These are phyloP conservation scores for Atkinsonella hypoxylon DNA, from an alignment of 2,329 filamentous ascomycete species.

Conservation along the genomic window DNA sequence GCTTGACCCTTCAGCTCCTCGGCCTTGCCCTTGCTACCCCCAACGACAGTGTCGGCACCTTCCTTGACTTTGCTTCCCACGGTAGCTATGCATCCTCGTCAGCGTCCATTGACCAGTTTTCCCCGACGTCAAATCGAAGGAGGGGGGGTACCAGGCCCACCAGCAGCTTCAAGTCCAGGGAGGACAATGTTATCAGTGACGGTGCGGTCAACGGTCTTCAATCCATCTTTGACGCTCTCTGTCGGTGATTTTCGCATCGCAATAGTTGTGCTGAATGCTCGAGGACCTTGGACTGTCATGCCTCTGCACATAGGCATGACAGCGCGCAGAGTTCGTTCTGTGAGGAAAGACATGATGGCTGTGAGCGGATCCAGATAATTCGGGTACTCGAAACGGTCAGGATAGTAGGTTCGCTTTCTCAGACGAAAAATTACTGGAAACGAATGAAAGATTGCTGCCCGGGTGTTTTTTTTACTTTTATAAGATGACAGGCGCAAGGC, in stretches of 20 bases:
- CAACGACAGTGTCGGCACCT: slow-evolving; percentile 15
- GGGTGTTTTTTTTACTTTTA: neutral
- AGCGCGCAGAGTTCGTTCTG: slow-evolving; percentile 32
- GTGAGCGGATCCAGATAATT: neutral
- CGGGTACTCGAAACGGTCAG: neutral
- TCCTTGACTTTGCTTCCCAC: slow-evolving; percentile 38
- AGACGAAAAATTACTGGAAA: neutral
- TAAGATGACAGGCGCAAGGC: neutral
- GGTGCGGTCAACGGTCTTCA: slow-evolving; percentile 46
- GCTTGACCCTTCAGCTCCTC: slow-evolving; percentile 23
- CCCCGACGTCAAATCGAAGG: neutral
- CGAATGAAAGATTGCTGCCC: neutral
- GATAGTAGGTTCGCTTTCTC: neutral
- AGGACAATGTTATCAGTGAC: slow-evolving; percentile 51
- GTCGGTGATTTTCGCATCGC: slow-evolving; percentile 34
- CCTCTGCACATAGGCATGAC: slow-evolving; percentile 26
- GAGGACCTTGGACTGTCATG: slow-evolving; percentile 27
- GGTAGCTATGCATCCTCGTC: slow-evolving; percentile 17
- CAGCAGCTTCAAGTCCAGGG: slow-evolving; percentile 45
- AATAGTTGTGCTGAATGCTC: slow-evolving; percentile 38
- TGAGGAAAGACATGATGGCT: slow-evolving; percentile 40
- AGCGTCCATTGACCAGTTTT: no score
- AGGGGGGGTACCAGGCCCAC: slow-evolving; percentile 35
- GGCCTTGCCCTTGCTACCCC: slow-evolving; percentile 24
- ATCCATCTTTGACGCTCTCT: slow-evolving; percentile 45